A percentile compares a stretch with the other conserved stretches of the same genome.
phyloP scores from a whole-genome alignment of 306 rosid species.

The Citrullus amarus region DNA sequence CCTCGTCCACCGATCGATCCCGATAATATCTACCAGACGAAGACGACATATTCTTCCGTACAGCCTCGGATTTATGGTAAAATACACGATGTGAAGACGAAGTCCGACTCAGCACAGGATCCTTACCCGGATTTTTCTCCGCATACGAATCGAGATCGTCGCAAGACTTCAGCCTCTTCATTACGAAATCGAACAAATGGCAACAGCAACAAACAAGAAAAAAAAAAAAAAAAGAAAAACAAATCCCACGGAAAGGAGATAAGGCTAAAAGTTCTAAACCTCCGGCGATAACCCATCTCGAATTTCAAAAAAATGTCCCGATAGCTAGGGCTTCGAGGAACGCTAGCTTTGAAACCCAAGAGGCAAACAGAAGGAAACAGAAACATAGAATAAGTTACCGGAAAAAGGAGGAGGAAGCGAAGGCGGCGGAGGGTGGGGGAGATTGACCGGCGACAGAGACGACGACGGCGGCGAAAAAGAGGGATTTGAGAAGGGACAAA shows the following conservation, averaged over 20 bases:
- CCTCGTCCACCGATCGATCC: slow-evolving; percentile 66
- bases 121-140: slow-evolving; percentile 28
- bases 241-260: slow-evolving; percentile 1
- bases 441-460: background rate
- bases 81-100: slow-evolving; percentile 57
- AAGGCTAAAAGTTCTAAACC: background rate
- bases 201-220: background rate
- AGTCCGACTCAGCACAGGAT: slow-evolving; percentile 37
- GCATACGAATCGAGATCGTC: slow-evolving; percentile 74
- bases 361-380: background rate
- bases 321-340: background rate
- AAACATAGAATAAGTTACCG: background rate
- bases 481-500: background rate
- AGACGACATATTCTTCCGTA: slow-evolving; percentile 47
- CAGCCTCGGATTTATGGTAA: slow-evolving; percentile 47
- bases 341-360: background rate
- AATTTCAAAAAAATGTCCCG: background rate
- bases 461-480: background rate
- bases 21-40: slow-evolving; percentile 49
- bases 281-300: background rate
- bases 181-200: slow-evolving; percentile 8
- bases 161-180: slow-evolving; percentile 89
- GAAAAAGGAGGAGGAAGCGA: background rate
- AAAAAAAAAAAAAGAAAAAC: background rate
- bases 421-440: background rate